These are phyloP conservation scores for Cucurbita maxima DNA, from an alignment of 306 rosid genomes.

Conservation along the genomic window DNA sequence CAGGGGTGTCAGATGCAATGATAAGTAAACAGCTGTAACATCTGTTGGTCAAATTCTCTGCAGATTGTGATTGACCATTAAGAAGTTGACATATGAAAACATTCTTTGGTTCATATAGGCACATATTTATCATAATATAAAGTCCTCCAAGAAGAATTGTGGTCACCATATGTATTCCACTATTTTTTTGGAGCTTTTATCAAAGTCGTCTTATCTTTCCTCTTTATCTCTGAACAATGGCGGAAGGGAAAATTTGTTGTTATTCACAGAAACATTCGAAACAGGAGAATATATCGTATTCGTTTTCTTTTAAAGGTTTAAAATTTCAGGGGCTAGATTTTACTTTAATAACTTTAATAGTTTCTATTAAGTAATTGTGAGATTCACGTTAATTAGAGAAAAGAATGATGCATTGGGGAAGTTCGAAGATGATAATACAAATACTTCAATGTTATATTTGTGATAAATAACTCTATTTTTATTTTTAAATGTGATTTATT, in stretches of 20 bases:
- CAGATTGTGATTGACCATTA: constrained; percentile 6
- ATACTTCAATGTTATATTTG: too few relatives aligned
- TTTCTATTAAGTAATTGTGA: neutral
- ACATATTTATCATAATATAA: neutral
- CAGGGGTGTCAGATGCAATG: constrained; percentile 63
- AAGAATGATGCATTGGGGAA: too few relatives aligned
- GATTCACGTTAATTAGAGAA: too few relatives aligned
- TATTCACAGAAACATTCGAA: neutral
- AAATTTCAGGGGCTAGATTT: neutral
- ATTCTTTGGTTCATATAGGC: constrained; percentile 47
- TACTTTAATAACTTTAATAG: neutral
- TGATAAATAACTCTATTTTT: too few relatives aligned
- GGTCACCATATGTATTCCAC: neutral
- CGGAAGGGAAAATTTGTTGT: neutral
- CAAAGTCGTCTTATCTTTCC: neutral
- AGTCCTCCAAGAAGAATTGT: neutral
- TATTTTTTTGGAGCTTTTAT: neutral
- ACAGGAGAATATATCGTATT: neutral
- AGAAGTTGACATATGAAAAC: constrained; percentile 23
- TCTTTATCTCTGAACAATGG: neutral
- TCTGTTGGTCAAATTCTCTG: neutral
- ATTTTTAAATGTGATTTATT: neutral
- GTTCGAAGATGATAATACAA: too few relatives aligned
- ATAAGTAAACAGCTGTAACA: constrained; percentile 9
- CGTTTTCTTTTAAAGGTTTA: neutral